Evolutionary conservation across 2,329 filamentous ascomycete species (phyloP), one percentile per base, ranked within the genome.

Genomic region (Rutstroemia sp.): DNA sequence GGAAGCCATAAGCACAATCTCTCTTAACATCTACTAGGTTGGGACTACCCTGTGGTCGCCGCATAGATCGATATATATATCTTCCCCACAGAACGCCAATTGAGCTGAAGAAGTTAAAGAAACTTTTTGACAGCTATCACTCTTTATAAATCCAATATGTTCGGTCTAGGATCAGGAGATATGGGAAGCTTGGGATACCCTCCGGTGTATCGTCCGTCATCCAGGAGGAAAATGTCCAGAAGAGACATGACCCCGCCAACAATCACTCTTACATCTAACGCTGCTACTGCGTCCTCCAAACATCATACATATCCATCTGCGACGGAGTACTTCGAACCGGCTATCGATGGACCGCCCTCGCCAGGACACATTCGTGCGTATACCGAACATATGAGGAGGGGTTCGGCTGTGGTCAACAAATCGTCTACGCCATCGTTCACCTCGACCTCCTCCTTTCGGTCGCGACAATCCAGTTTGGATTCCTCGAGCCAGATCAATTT

Each of bases 271-370:
- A 34, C 30, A 34, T 34, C 30, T 4, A 34, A 34, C 9, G 30
- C 30, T 34, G 30, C 30, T 34, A 9, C 30, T 12, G 30, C 30
- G 10, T 34, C 23, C 4, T 18, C 19, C 19, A 52, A 52, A n/a
- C 54, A 56, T 18, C 38, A 19, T 16, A 52, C 49, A 19, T 45
- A 51, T n/a, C 49, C 49, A 10, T 21, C 50, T 14, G 23, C 54
- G 7, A 23, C 30, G 58, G 76, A 79, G 57, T 72, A 80, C 54
- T 70, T 85, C 57, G 80, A 78, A 58, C 80, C 82, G 49, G 77
- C 82, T 59, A 71, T 85, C 56, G 80, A 85, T 63, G 79, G 79
- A 18, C 81, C 82, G 42, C 81, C 82, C 0, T 85, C 82, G 37
- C 80, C 82, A 27, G 78, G 81, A 64, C 76, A 76, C 59, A 76